These are phyloP conservation scores for Lecanicillium sp. DNA, from an alignment of 2,329 filamentous ascomycete genomes.

Conservation along the genomic window DNA sequence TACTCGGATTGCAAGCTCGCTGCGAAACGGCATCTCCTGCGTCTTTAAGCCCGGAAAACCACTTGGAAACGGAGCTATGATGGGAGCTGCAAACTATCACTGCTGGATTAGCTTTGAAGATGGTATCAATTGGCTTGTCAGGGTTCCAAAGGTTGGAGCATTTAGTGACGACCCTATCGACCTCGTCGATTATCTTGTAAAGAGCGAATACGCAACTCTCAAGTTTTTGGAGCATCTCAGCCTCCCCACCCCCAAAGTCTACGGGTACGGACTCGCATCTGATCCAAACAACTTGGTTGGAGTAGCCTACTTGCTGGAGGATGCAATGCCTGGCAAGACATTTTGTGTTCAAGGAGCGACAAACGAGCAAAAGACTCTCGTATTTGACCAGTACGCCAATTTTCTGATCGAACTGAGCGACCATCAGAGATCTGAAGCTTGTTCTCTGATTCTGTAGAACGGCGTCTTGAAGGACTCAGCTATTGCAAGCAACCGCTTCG, in stretches of 20 bases:
- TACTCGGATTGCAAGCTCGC: no score
- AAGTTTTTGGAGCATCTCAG: slow-evolving; percentile 19
- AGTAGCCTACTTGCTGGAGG: slow-evolving; percentile 18
- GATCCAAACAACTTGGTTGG: slow-evolving; percentile 14
- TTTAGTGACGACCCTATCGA: slow-evolving; percentile 13
- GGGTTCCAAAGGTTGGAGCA: slow-evolving; percentile 14
- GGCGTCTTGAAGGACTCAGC: no score
- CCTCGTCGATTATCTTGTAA: slow-evolving; percentile 18
- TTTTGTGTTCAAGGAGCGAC: slow-evolving; percentile 6
- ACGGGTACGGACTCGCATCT: slow-evolving; percentile 15
- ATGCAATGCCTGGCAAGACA: slow-evolving; percentile 16
- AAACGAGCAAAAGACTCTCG: slow-evolving; percentile 7
- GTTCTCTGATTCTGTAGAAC: no score
- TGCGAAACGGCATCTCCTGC: no score
- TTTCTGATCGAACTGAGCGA: slow-evolving; percentile 4
- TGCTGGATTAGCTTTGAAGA: slow-evolving; percentile 17
- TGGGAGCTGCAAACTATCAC: slow-evolving; percentile 18
- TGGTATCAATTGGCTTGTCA: slow-evolving; percentile 15
- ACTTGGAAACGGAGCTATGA: slow-evolving; percentile 12
- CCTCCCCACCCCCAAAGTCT: slow-evolving; percentile 17
- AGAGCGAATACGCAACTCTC: slow-evolving; percentile 22
- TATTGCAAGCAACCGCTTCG: neutral
- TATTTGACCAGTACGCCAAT: slow-evolving; percentile 6
- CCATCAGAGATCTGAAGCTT: neutral
- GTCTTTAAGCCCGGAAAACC: no score